Conservation (phyloP, 306 rosid species). For the Carpinus viminea region DNA sequence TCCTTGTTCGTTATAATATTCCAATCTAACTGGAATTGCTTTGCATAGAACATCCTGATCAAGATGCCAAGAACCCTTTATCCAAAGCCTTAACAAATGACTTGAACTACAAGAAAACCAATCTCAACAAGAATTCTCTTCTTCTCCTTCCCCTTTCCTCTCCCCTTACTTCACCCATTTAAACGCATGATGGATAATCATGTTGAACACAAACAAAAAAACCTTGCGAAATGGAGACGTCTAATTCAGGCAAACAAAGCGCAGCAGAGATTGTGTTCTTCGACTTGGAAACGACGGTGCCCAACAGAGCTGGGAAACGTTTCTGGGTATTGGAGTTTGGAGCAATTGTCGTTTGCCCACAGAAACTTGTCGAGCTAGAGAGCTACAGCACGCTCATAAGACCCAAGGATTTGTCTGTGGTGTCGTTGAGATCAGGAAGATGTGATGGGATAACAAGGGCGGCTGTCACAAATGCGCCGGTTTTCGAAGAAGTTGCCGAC, state of each 20-base stretch:
- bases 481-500: constrained; percentile 76
- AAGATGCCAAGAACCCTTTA: constrained; percentile 50
- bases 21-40: constrained; percentile 30
- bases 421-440: constrained; percentile 58
- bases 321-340: constrained; percentile 85
- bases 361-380: constrained; percentile 72
- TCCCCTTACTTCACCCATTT: constrained; percentile 14
- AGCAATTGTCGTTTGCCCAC: constrained; percentile 74
- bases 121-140: constrained; percentile 45
- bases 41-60: constrained; percentile 38
- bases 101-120: constrained; percentile 70
- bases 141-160: constrained; percentile 29
- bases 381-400: constrained; percentile 71
- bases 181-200: constrained; percentile 14
- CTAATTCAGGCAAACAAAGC: constrained; percentile 42
- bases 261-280: constrained; percentile 78
- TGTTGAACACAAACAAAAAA: constrained; percentile 8
- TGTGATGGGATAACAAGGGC: constrained; percentile 75
- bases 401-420: constrained; percentile 65
- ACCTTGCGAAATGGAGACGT: constrained; percentile 41
- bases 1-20: constrained; percentile 32
- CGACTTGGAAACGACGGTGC: constrained; percentile 92
- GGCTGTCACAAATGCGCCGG: constrained; percentile 66
- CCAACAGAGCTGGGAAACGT: constrained; percentile 60
- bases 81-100: constrained; percentile 36